A percentile compares a stretch with the other conserved stretches of the same genome.
These are phyloP conservation scores for Malus hybrid DNA, from an alignment of 331 rosid species.

Conservation along the genomic window DNA sequence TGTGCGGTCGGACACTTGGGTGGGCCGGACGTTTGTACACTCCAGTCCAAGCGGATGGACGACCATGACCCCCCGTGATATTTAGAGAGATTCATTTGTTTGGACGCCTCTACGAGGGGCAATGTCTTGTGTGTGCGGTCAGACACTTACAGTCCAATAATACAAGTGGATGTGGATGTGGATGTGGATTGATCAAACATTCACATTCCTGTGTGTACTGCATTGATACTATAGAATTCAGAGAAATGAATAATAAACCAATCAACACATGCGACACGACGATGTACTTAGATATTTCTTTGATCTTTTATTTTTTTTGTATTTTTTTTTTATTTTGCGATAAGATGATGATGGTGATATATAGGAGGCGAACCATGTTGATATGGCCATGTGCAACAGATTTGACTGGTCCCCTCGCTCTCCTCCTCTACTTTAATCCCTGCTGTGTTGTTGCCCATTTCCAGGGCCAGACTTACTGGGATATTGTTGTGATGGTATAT, in stretches of 20 bases:
- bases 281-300: not conserved
- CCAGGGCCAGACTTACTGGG: not conserved
- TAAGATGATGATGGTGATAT: not conserved
- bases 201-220: not conserved
- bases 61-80: too few relatives aligned
- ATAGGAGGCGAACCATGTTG: not conserved
- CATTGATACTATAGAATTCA: not conserved
- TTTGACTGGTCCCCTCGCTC: not conserved
- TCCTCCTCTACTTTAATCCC: not conserved
- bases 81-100: too few relatives aligned
- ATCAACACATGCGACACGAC: not conserved
- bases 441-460: not conserved
- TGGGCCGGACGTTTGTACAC: not conserved
- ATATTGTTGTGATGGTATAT: too few relatives aligned
- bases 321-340: not conserved
- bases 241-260: not conserved
- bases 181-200: too few relatives aligned
- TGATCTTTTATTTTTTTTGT: not conserved
- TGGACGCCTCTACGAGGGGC: too few relatives aligned
- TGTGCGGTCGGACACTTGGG: too few relatives aligned
- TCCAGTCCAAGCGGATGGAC: not conserved
- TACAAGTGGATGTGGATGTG: too few relatives aligned
- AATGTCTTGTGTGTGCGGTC: too few relatives aligned
- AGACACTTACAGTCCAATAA: too few relatives aligned
- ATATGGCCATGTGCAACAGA: not conserved